Evolutionary conservation across 139 green algal genomes (phyloP), one percentile per base, ranked within the genome.

Genomic region (Coelastrella sp.): DNA sequence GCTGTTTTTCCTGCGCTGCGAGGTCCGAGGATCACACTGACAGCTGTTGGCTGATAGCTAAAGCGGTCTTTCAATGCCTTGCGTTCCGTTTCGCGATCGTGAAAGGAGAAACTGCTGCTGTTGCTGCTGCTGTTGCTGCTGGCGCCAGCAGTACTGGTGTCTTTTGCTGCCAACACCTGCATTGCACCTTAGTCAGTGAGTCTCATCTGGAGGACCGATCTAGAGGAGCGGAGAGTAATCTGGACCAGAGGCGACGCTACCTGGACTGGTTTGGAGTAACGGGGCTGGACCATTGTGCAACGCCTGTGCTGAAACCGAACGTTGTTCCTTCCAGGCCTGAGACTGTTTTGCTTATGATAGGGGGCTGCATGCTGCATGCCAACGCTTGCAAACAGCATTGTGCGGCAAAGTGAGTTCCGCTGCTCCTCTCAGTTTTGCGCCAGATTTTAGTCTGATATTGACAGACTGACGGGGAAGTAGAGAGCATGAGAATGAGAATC

Each of bases 21-120:
- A 83, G 77, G 77, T 54, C 77, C 77, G 13, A 83, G 16, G 10
- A 83, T 83, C 16, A 83, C 77, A n/a, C 77, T 83, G 77, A 83
- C 66, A 68, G 77, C 54, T n/a, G 32, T 11, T 83, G 77, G 54
- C 5, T 7, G 13, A 66, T 54, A n/a, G 77, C 54, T 66, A 23
- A 54, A 83, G 54, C 14, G 77, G 77, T 83, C 77, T 83, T 23
- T 61, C 77, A 83, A n/a, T 19, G 5, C 4, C 77, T 83, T 65
- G 54, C n/a, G 68, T 83, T 83, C 76, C 76, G 6, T 64, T 61
- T 59, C 17, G 47, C 76, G 76, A 20, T 83, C 8, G 32, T 47
- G 20, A 60, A 83, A 64, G 4, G 23, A 20, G 19, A 22, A 83
- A 58, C 73, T 58, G 73, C 73, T 80, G 76, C 47, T 83, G 23